phyloP scores from a whole-genome alignment of 2,329 filamentous ascomycete genomes.

The Parastagonospora avenae region DNA sequence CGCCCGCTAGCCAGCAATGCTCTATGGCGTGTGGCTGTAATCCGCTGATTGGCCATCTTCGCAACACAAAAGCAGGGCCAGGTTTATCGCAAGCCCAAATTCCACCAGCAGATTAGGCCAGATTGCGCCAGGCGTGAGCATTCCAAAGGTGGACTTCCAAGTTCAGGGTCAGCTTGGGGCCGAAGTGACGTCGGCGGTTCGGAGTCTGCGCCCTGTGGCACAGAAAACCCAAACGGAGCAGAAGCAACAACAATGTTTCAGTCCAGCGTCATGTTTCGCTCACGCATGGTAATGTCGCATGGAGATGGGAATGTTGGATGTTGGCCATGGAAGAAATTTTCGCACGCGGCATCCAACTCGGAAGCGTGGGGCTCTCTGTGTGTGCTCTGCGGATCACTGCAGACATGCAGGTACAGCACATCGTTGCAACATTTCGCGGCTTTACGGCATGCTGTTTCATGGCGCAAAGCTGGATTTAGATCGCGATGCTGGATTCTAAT shows the following conservation, averaged over 20 bases:
- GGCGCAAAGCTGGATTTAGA: slow-evolving; percentile 12
- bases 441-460: not conserved
- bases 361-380: not conserved
- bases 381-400: slow-evolving; percentile 1
- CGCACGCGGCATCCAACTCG: slow-evolving; percentile 1
- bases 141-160: not conserved
- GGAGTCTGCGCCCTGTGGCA: not conserved
- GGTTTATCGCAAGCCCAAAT: not conserved
- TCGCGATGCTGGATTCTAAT: slow-evolving; percentile 28
- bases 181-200: slow-evolving; percentile 11
- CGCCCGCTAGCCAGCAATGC: slow-evolving; percentile 2
- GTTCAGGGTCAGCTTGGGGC: slow-evolving; percentile 9
- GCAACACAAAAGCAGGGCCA: slow-evolving; percentile 6
- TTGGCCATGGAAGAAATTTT: slow-evolving; percentile 10
- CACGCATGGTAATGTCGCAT: slow-evolving; percentile 8
- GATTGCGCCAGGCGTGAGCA: slow-evolving; percentile 11
- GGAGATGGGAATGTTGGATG: slow-evolving; percentile 8
- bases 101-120: slow-evolving; percentile 5
- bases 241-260: slow-evolving; percentile 6
- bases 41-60: slow-evolving; percentile 6
- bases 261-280: slow-evolving; percentile 16
- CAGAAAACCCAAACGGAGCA: slow-evolving; percentile 2
- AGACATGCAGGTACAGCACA: slow-evolving; percentile 33
- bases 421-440: slow-evolving; percentile 6
- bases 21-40: slow-evolving; percentile 9